Evolutionary conservation across 164 flowering plant genomes (phyloP), one percentile per base, ranked within the genome.

Genomic region (Malania oleifera): DNA sequence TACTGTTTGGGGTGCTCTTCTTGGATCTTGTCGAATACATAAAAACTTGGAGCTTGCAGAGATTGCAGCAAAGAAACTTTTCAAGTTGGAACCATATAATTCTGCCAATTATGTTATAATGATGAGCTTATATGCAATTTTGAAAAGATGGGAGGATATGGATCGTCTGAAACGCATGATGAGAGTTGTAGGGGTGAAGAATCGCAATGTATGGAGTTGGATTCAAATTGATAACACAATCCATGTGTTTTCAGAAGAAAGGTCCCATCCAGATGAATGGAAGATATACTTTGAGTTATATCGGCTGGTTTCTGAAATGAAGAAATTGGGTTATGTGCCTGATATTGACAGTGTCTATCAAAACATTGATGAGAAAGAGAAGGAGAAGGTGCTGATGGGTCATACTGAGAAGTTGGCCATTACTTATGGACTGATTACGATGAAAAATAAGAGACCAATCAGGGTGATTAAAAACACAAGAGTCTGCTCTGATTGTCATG

Each of bases 331-430:
- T 0, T 83, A 83, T 48, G 66, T 63, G 12, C 82, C 89, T 18
- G 85, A 83, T 67, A 56, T 63, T 10, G 66, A 56, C 35, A 78
- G 81, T 48, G 81, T 82, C 40, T 41, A 67, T 69, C 78, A 80
- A 61, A 70, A 86, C 29, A 54, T 76, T 20, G 73, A 70, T 8
- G 79, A 75, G 0, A 70, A 22, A n/a, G 87, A 82, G 47, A 80
- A 78, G 70, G 76, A 76, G 70, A 76, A 70, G 58, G 31, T 57
- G 31, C 64, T 85, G 63, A 60, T 81, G 31, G 57, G 76, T 54
- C 91, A 85, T 63, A 72, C 82, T 15, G 93, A 86, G 73, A 86
- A 83, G 59, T 38, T 80, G 53, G 93, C 89, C 35, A 76, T 86
- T 29, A 71, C 89, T 7, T 82, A 74, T 56, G 87, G 84, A 51